These are phyloP conservation scores for Lactarius psammicola DNA, from an alignment of 768 basidiomycete genomes.

Conservation along the genomic window DNA sequence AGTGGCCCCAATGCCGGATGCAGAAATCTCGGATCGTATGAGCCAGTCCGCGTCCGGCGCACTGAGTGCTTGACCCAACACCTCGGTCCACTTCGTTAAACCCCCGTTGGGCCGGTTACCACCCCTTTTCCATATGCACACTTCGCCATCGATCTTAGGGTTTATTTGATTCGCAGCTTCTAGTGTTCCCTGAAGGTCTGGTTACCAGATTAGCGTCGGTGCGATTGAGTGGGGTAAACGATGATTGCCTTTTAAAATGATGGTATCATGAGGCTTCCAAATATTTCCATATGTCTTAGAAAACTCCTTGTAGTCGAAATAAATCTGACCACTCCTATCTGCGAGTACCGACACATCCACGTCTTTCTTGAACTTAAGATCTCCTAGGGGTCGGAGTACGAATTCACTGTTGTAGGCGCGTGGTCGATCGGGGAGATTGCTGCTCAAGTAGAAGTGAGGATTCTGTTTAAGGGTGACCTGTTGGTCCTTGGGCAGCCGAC, in stretches of 20 bases:
- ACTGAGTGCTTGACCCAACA: slow-evolving; percentile 14
- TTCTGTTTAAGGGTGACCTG: slow-evolving; percentile 25
- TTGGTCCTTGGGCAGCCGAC: slow-evolving; percentile 22
- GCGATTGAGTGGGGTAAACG: neutral
- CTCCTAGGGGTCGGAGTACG: slow-evolving; percentile 18
- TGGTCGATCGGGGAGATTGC: slow-evolving; percentile 20
- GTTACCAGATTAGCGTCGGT: slow-evolving; percentile 1
- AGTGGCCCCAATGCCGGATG: slow-evolving; percentile 21
- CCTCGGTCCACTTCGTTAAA: slow-evolving; percentile 17
- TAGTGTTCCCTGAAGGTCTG: slow-evolving; percentile 24
- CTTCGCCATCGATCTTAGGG: slow-evolving; percentile 10
- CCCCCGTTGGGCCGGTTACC: neutral
- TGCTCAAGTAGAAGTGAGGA: slow-evolving; percentile 21
- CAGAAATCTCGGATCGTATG: slow-evolving; percentile 23
- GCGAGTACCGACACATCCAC: slow-evolving; percentile 15
- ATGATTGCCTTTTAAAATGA: slow-evolving; percentile 18
- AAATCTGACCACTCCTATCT: slow-evolving; percentile 23
- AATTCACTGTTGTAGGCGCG: slow-evolving; percentile 10
- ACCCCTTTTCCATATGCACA: slow-evolving; percentile 25
- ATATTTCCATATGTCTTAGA: slow-evolving; percentile 24
- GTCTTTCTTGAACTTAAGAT: slow-evolving; percentile 20
- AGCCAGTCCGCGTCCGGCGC: slow-evolving; percentile 22
- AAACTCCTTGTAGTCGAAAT: slow-evolving; percentile 21
- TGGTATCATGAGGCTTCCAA: slow-evolving; percentile 16
- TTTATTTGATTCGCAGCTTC: slow-evolving; percentile 17